Conservation (phyloP, 2,329 filamentous ascomycete species). For the Fusarium oligoseptatum region DNA sequence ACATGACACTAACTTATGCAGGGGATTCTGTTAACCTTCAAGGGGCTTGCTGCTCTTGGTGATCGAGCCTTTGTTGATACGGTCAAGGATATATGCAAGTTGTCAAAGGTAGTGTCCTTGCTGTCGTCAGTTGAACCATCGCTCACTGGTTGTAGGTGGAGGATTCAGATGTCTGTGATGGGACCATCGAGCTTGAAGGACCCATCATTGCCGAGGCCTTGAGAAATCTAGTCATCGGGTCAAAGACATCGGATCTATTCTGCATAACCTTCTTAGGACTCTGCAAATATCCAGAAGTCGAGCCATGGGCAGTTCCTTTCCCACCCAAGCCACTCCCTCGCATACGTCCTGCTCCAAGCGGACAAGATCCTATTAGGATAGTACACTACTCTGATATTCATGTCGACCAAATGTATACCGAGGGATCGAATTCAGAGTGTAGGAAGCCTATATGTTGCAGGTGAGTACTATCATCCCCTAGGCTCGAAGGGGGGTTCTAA, state of each 20-base stretch:
- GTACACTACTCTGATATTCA: constrained; percentile 73
- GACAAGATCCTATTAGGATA: constrained; percentile 63
- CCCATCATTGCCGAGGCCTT: constrained; percentile 65
- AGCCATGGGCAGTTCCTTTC: constrained; percentile 58
- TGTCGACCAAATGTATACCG: constrained; percentile 67
- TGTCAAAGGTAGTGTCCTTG: constrained; percentile 46
- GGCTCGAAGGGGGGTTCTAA: neutral
- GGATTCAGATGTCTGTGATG: constrained; percentile 68
- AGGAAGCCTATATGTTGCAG: constrained; percentile 72
- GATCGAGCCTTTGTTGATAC: constrained; percentile 56
- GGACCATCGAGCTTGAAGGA: constrained; percentile 64
- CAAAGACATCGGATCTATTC: constrained; percentile 63
- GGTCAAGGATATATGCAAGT: constrained; percentile 50
- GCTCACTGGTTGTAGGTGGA: constrained; percentile 53
- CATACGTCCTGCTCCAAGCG: constrained; percentile 57
- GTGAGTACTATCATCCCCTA: constrained; percentile 34
- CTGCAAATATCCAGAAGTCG: constrained; percentile 62
- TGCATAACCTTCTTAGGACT: constrained; percentile 67
- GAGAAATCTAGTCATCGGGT: constrained; percentile 61
- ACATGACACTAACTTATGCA: constrained; percentile 22
- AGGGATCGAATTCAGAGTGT: constrained; percentile 67
- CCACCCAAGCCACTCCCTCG: constrained; percentile 56
- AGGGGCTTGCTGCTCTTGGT: constrained; percentile 58
- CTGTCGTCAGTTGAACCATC: neutral
- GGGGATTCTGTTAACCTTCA: constrained; percentile 55